phyloP scores from a whole-genome alignment of 768 basidiomycete genomes.

The Glaciozyma antarctica region DNA sequence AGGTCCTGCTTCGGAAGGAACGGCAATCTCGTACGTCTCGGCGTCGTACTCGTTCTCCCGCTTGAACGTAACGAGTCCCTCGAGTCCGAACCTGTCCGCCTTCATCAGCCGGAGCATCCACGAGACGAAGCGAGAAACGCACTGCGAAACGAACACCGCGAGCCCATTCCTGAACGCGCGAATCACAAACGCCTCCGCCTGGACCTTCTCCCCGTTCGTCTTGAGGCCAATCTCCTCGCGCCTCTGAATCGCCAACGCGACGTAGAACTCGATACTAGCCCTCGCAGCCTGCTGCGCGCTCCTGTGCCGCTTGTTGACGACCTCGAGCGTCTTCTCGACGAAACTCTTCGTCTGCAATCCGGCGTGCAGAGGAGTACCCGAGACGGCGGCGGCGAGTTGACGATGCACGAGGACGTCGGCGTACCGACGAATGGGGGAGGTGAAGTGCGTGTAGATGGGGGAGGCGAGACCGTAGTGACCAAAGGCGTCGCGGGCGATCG shows the following conservation, averaged over 20 bases:
- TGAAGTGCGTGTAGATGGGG: constrained; percentile 96
- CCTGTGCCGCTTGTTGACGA: constrained; percentile 82
- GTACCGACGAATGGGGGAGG: constrained; percentile 92
- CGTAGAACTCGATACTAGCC: constrained; percentile 95
- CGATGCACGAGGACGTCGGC: constrained; percentile 92
- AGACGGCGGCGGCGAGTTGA: constrained; percentile 82
- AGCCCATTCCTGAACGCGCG: constrained; percentile 88
- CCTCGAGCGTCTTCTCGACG: constrained; percentile 74
- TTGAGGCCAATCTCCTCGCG: constrained; percentile 40
- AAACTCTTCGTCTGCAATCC: constrained; percentile 77
- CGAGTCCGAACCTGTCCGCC: constrained; percentile 66
- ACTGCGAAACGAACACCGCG: constrained; percentile 94
- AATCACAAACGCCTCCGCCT: constrained; percentile 85
- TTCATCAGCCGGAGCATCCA: neutral
- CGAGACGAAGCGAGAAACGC: constrained; percentile 37
- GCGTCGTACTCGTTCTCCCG: constrained; percentile 78
- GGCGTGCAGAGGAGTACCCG: constrained; percentile 69
- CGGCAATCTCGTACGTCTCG: constrained; percentile 73
- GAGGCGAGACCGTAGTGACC: constrained; percentile 96
- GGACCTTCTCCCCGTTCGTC: constrained; percentile 43
- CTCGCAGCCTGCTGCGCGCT: constrained; percentile 97
- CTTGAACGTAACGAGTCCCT: constrained; percentile 91
- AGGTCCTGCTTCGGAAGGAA: constrained; percentile 46
- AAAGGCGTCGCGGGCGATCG: constrained; percentile 82
- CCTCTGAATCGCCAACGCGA: constrained; percentile 65